These are phyloP conservation scores for Pichia sp. DNA, from an alignment of 1,139 yeast species.

Conservation along the genomic window DNA sequence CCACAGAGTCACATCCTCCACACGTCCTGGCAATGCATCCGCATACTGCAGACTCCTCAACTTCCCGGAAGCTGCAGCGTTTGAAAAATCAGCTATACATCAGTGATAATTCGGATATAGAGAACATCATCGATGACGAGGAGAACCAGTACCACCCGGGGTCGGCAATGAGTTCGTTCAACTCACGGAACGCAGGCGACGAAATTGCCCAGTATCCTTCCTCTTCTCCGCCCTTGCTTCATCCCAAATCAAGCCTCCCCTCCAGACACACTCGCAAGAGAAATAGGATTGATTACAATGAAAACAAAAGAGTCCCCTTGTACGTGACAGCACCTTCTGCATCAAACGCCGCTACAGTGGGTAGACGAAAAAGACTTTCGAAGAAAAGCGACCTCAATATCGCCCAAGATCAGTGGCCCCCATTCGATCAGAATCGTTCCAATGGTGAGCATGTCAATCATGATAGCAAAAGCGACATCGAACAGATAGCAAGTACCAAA, in stretches of 20 bases:
- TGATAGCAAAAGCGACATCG: background rate
- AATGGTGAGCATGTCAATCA: background rate
- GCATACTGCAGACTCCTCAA: background rate
- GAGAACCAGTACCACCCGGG: background rate
- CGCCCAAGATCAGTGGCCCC: background rate
- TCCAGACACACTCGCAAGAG: conserved; percentile 8
- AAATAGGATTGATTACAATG: conserved; percentile 25
- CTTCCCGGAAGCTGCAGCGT: conserved; percentile 18
- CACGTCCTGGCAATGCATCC: conserved; percentile 1
- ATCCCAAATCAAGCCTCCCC: conserved; percentile 11
- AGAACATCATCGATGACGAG: conserved; percentile 18
- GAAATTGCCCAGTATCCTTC: background rate
- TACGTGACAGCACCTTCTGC: background rate
- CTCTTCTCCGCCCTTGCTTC: conserved; percentile 10
- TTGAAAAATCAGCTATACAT: conserved; percentile 24
- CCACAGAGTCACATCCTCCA: background rate
- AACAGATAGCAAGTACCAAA: background rate
- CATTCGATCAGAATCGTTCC: background rate
- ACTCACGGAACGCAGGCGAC: background rate
- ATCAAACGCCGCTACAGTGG: background rate
- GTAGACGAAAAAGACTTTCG: background rate
- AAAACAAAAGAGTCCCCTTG: conserved; percentile 19
- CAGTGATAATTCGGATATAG: conserved; percentile 26
- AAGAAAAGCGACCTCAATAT: background rate
- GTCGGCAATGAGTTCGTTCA: background rate